phyloP scores from a whole-genome alignment of 2,329 filamentous ascomycete genomes.

The Talaromyces piceae region DNA sequence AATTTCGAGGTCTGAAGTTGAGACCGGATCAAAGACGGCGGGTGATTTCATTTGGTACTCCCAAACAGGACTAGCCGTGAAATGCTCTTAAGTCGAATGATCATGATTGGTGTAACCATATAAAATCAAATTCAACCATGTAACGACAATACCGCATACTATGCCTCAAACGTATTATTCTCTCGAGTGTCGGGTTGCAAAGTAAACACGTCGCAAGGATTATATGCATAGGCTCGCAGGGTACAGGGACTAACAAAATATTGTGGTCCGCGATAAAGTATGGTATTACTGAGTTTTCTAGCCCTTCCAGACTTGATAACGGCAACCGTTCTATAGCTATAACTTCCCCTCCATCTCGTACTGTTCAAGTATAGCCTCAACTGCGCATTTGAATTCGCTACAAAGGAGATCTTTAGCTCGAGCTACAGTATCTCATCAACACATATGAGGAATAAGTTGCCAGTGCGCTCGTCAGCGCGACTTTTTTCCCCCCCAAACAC shows the following conservation, averaged over 20 bases:
- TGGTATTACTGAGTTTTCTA: too few species aligned
- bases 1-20: neutral
- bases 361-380: conserved; percentile 23
- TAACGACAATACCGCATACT: neutral
- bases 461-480: conserved; percentile 26
- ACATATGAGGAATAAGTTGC: conserved; percentile 23
- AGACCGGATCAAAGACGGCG: neutral
- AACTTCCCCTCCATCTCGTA: conserved; percentile 35
- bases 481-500: conserved; percentile 27
- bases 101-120: neutral
- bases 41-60: neutral
- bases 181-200: too few species aligned
- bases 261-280: too few species aligned
- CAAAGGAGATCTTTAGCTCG: conserved; percentile 42
- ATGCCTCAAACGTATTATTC: too few species aligned
- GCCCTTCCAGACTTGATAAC: too few species aligned
- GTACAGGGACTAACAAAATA: too few species aligned
- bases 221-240: too few species aligned
- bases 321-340: too few species aligned
- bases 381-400: conserved; percentile 53
- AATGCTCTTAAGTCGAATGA: neutral
- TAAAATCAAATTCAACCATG: neutral
- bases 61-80: neutral
- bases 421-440: conserved; percentile 29
- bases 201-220: too few species aligned